Evolutionary conservation across 805 yeast species (phyloP).

Genomic region (Blastobotrys chiropterorum): DNA sequence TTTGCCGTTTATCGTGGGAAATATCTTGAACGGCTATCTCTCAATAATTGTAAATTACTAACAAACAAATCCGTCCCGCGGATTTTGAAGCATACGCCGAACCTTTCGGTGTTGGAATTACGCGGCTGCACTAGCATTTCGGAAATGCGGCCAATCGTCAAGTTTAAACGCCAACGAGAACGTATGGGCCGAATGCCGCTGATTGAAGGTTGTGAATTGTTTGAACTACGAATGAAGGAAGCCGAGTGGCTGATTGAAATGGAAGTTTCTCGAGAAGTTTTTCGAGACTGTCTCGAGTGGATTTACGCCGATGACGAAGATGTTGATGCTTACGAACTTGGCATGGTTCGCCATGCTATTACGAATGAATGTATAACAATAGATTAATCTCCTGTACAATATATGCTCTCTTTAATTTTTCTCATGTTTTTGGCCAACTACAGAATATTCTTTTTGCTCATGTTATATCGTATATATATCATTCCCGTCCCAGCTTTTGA

Average conservation of each 20-base stretch:
- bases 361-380: not conserved
- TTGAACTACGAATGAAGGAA: slow-evolving; percentile 52
- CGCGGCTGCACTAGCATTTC: slow-evolving; percentile 54
- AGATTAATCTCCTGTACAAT: not conserved
- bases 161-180: slow-evolving; percentile 45
- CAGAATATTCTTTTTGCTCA: no score
- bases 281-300: slow-evolving; percentile 56
- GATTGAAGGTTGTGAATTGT: slow-evolving; percentile 71
- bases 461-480: not conserved
- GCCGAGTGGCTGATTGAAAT: slow-evolving; percentile 57
- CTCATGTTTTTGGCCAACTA: not conserved
- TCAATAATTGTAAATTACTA: slow-evolving; percentile 62
- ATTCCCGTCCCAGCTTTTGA: not conserved
- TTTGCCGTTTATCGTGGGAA: slow-evolving; percentile 50
- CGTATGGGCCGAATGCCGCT: slow-evolving; percentile 43
- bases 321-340: not conserved
- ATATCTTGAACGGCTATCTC: slow-evolving; percentile 56
- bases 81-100: slow-evolving; percentile 46
- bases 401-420: not conserved
- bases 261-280: slow-evolving; percentile 48
- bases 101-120: slow-evolving; percentile 69
- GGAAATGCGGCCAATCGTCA: slow-evolving; percentile 58
- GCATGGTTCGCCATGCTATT: not conserved
- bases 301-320: slow-evolving; percentile 24
- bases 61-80: slow-evolving; percentile 56